Evolutionary conservation across 768 basidiomycete species (phyloP).

Genomic region (Boletales sp.): DNA sequence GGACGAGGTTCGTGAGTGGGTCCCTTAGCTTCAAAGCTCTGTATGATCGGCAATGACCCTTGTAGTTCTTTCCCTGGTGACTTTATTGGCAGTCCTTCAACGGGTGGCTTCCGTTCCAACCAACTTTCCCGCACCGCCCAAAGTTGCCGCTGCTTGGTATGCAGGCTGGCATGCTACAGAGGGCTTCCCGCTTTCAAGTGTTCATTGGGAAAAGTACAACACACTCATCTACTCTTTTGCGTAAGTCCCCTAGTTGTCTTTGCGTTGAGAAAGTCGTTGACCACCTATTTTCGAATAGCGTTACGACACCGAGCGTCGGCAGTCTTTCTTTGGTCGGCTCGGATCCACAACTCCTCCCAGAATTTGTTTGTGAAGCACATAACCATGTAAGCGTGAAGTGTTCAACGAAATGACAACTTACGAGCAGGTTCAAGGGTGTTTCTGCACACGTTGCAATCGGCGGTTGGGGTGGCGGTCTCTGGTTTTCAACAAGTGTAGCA

Average conservation of each 20-base stretch:
- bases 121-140: neutral
- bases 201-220: conserved; percentile 68
- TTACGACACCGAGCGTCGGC: conserved; percentile 32
- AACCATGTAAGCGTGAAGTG: conserved; percentile 27
- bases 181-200: conserved; percentile 48
- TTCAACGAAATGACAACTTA: neutral
- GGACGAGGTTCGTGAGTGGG: no score
- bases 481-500: conserved; percentile 59
- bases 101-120: neutral
- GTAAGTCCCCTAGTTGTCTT: neutral
- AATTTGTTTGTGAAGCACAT: conserved; percentile 51
- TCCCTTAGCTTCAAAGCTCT: no score
- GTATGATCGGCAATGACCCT: neutral
- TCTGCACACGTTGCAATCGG: conserved; percentile 59
- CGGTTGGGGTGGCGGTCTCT: conserved; percentile 64
- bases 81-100: neutral
- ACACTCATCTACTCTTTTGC: conserved; percentile 61
- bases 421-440: conserved; percentile 40
- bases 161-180: conserved; percentile 58
- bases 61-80: neutral
- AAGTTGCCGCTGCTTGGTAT: conserved; percentile 54
- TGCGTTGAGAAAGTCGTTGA: neutral
- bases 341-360: conserved; percentile 46
- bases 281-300: conserved; percentile 15
- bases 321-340: conserved; percentile 37